These are phyloP conservation scores for Apophysomyces ossiformis DNA, from an alignment of 371 early-diverging fungal species.

Conservation along the genomic window DNA sequence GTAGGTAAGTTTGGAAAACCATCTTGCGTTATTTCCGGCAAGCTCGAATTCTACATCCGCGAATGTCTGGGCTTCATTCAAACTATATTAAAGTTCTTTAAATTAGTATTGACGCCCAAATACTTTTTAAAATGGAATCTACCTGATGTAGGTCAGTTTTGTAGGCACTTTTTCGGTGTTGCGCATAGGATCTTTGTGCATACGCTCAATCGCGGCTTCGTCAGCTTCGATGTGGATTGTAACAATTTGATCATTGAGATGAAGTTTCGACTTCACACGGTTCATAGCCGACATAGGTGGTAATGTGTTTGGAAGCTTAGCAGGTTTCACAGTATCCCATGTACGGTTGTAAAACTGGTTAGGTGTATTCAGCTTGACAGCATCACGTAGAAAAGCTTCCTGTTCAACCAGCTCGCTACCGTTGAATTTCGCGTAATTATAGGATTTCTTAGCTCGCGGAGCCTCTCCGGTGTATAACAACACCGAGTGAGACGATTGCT, in stretches of 20 bases:
- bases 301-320: constrained; percentile 11
- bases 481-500: constrained; percentile 1
- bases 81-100: neutral
- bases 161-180: constrained; percentile 15
- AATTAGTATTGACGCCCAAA: neutral
- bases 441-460: constrained; percentile 15
- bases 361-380: constrained; percentile 1
- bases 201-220: constrained; percentile 18
- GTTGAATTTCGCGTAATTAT: constrained; percentile 10
- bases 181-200: constrained; percentile 24
- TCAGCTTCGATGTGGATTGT: constrained; percentile 34
- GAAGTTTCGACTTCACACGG: constrained; percentile 10
- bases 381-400: constrained; percentile 19
- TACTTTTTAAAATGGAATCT: neutral
- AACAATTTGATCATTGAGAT: constrained; percentile 33
- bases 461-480: constrained; percentile 18
- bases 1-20: constrained; percentile 25
- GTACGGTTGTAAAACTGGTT: constrained; percentile 24
- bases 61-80: constrained; percentile 12
- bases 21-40: constrained; percentile 21
- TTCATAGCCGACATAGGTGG: constrained; percentile 21
- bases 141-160: constrained; percentile 41
- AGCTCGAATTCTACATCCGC: constrained; percentile 19
- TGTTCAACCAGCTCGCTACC: neutral
- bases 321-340: constrained; percentile 12